phyloP scores from a whole-genome alignment of 163 green algal species.

The Chlorella variabilis region DNA sequence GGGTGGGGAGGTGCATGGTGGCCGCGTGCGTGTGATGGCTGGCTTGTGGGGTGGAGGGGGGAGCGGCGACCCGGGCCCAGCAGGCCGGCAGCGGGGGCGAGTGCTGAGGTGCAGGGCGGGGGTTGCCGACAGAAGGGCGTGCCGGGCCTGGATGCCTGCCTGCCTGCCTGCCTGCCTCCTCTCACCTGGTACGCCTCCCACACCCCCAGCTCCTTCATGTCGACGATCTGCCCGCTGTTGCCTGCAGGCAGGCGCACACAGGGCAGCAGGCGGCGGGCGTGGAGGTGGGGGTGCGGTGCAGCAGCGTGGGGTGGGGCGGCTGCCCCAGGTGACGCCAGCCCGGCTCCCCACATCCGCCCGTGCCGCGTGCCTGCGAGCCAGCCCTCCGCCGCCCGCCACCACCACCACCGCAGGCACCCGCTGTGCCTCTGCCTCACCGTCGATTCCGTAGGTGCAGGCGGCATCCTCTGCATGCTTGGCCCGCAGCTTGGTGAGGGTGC shows the following conservation, averaged over 20 bases:
- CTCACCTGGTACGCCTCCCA: slow-evolving; percentile 96
- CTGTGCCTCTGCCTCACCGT: too few species aligned
- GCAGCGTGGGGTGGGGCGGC: background rate
- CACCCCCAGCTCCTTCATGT: slow-evolving; percentile 96
- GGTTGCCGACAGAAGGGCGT: too few species aligned
- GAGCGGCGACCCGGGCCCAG: background rate
- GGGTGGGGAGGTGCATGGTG: too few species aligned
- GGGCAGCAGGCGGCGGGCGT: background rate
- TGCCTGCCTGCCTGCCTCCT: too few species aligned
- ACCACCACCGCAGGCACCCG: too few species aligned
- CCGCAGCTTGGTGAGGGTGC: slow-evolving; percentile 95
- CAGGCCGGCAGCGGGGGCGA: background rate
- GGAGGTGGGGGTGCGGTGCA: background rate
- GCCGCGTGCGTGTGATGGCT: too few species aligned
- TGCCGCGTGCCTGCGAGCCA: too few species aligned
- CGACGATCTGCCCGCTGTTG: slow-evolving; percentile 82
- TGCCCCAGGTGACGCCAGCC: too few species aligned
- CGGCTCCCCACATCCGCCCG: too few species aligned
- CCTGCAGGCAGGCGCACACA: slow-evolving; percentile 39
- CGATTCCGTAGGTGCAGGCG: slow-evolving; percentile 86
- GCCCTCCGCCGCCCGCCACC: too few species aligned
- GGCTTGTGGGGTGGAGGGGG: background rate
- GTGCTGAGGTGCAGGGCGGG: too few species aligned
- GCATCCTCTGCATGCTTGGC: slow-evolving; percentile 79
- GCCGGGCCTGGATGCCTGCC: too few species aligned